Percentiles rank a stretch among this genome's conserved stretches.
Evolutionary conservation across 1,139 yeast genomes (phyloP).

Genomic region (Kodamaea sp.): DNA sequence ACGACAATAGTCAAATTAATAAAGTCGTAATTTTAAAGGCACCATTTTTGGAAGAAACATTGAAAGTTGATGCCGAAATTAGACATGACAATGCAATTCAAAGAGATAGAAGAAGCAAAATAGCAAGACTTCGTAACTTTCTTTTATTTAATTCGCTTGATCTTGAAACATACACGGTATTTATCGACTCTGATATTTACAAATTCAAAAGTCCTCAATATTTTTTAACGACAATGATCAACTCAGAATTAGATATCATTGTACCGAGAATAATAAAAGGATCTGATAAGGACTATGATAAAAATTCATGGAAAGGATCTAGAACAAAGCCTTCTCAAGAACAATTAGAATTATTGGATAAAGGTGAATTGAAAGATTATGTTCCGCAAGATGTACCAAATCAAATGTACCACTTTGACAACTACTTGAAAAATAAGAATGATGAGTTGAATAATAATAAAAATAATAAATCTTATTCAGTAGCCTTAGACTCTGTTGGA

Average conservation of each 20-base stretch:
- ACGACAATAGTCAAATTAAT: constrained; percentile 8
- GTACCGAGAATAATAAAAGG: constrained; percentile 39
- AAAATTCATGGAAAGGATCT: constrained; percentile 47
- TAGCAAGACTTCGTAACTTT: constrained; percentile 37
- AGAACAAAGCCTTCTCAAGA: constrained; percentile 34
- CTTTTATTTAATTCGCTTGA: constrained; percentile 25
- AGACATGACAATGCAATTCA: constrained; percentile 33
- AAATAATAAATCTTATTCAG: constrained; percentile 15
- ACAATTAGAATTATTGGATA: constrained; percentile 31
- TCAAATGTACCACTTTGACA: constrained; percentile 31
- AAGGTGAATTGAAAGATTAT: constrained; percentile 31
- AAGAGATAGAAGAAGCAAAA: constrained; percentile 29
- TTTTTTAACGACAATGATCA: constrained; percentile 30
- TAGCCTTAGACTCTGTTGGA: constrained; percentile 46
- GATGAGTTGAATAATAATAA: constrained; percentile 12
- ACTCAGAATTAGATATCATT: constrained; percentile 35
- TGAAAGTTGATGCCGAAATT: constrained; percentile 19
- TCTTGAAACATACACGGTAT: constrained; percentile 37
- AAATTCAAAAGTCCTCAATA: constrained; percentile 22
- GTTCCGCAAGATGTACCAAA: constrained; percentile 35
- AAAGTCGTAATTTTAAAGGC: constrained; percentile 29
- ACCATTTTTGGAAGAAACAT: constrained; percentile 29
- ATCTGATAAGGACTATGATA: constrained; percentile 37
- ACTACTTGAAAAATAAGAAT: constrained; percentile 20
- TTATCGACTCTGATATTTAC: constrained; percentile 43